Evolutionary conservation across 148 eudicot species (phyloP).

Genomic region (Dysphania ambrosioides): DNA sequence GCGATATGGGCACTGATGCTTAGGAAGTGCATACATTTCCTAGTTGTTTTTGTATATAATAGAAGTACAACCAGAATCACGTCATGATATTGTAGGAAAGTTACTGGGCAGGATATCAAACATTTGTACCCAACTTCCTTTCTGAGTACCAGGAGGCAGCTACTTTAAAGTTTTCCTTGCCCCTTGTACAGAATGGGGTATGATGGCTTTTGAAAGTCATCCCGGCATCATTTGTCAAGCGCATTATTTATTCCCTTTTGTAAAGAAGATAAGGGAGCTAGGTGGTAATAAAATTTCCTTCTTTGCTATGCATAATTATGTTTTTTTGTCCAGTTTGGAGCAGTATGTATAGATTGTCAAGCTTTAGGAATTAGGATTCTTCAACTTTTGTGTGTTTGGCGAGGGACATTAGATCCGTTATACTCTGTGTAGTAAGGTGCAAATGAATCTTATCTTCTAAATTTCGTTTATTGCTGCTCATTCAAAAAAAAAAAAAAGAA

Average conservation of each 20-base stretch:
- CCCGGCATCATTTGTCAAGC: neutral
- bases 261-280: slow-evolving; percentile 13
- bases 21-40: slow-evolving; percentile 28
- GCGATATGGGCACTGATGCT: slow-evolving; percentile 5
- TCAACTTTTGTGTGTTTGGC: too few relatives aligned
- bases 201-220: slow-evolving; percentile 2
- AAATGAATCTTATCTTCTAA: too few relatives aligned
- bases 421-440: too few relatives aligned
- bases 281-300: slow-evolving; percentile 14
- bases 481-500: too few relatives aligned
- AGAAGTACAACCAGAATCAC: neutral
- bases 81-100: slow-evolving; percentile 11
- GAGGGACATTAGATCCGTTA: neutral
- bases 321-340: neutral
- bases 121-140: neutral
- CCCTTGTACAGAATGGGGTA: slow-evolving; percentile 25
- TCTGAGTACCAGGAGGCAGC: neutral
- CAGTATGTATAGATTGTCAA: neutral
- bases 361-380: too few relatives aligned
- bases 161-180: neutral
- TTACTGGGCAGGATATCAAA: slow-evolving; percentile 1
- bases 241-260: neutral
- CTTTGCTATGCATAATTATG: neutral
- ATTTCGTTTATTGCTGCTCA: too few relatives aligned
- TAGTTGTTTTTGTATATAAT: slow-evolving; percentile 23